Conservation (phyloP, 2,329 filamentous ascomycete species). For the Sporothrix globosa region DNA sequence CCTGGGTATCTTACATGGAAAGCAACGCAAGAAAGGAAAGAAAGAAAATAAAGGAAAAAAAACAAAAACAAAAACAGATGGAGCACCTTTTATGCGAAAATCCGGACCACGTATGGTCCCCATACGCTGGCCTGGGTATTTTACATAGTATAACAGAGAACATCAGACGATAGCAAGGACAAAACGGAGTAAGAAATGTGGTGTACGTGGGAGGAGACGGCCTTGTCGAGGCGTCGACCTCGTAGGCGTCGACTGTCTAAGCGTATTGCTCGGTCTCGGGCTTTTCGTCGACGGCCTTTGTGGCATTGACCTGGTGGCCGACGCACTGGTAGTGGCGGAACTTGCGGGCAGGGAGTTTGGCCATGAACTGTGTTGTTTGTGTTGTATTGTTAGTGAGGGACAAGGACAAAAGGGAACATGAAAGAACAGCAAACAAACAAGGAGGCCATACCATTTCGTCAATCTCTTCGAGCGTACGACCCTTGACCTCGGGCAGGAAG, state of each 20-base stretch:
- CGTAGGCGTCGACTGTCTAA: not conserved
- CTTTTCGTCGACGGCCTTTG: conserved; percentile 27
- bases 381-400: conserved; percentile 14
- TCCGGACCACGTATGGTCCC: conserved; percentile 32
- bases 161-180: not conserved
- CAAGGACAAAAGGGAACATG: not conserved
- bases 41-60: not conserved
- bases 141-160: conserved; percentile 6
- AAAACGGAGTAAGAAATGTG: not conserved
- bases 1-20: conserved; percentile 27
- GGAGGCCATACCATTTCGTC: conserved; percentile 57
- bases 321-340: conserved; percentile 47
- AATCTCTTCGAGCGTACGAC: conserved; percentile 57
- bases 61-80: not conserved
- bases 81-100: conserved; percentile 24
- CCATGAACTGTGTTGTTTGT: conserved; percentile 41
- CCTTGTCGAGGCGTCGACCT: not conserved
- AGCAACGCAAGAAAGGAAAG: not conserved
- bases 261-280: not conserved
- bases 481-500: conserved; percentile 59
- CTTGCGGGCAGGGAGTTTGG: conserved; percentile 47
- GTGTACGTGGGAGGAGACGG: not conserved
- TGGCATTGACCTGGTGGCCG: conserved; percentile 33
- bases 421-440: not conserved
- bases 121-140: conserved; percentile 32